phyloP scores from a whole-genome alignment of 1,284 basidiomycete genomes.

The Boletellus dicymbophilus region DNA sequence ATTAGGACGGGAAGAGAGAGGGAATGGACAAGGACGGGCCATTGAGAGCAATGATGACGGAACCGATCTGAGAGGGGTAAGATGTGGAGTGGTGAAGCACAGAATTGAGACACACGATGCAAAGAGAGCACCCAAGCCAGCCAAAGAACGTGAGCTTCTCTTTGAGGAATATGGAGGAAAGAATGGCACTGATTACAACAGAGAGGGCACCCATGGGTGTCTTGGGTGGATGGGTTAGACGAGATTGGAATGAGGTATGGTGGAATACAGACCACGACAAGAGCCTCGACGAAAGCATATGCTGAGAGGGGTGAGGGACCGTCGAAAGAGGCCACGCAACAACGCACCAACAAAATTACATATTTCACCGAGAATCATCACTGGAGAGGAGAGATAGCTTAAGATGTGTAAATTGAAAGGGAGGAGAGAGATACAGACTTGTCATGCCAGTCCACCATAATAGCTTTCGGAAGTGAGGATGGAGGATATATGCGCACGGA shows the following conservation, averaged over 20 bases:
- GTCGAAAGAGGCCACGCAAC: slow-evolving; percentile 21
- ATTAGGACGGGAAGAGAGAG: slow-evolving; percentile 1
- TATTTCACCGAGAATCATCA: slow-evolving; percentile 81
- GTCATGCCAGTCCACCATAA: slow-evolving; percentile 91
- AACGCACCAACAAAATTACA: slow-evolving; percentile 80
- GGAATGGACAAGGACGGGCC: slow-evolving; percentile 38
- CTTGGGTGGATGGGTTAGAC: slow-evolving; percentile 35
- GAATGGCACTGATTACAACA: slow-evolving; percentile 93
- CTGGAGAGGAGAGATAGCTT: slow-evolving; percentile 35
- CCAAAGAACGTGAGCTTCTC: slow-evolving; percentile 93
- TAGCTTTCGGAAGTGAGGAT: slow-evolving; percentile 38
- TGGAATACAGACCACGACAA: slow-evolving; percentile 69
- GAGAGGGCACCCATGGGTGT: slow-evolving; percentile 97
- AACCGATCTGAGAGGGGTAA: slow-evolving; percentile 64
- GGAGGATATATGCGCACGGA: slow-evolving; percentile 10
- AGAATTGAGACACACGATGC: slow-evolving; percentile 56
- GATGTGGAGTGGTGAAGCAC: neutral
- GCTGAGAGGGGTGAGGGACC: slow-evolving; percentile 43
- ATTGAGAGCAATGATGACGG: slow-evolving; percentile 81
- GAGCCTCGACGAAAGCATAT: slow-evolving; percentile 89
- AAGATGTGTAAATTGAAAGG: slow-evolving; percentile 2
- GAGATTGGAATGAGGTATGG: slow-evolving; percentile 7
- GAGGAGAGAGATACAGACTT: slow-evolving; percentile 38
- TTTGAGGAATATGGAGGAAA: slow-evolving; percentile 92
- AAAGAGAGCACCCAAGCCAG: slow-evolving; percentile 91